A percentile compares a stretch with the other conserved stretches of the same genome.
These are phyloP conservation scores for Neonectria sp. DNA, from an alignment of 2,329 filamentous ascomycete genomes.

Conservation along the genomic window DNA sequence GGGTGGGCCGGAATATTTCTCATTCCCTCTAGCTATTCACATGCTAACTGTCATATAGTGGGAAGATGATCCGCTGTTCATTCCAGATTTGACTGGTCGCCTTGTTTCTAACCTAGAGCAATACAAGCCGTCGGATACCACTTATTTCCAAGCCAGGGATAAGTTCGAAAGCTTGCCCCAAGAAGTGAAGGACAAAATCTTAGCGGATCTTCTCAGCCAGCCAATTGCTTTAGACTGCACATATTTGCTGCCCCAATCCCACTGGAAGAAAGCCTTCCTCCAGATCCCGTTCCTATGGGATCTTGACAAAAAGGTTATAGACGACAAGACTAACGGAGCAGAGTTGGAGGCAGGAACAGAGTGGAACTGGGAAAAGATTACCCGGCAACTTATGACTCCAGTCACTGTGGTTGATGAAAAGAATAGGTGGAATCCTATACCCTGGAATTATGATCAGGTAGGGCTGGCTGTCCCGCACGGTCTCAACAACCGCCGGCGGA, in stretches of 20 bases:
- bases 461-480: constrained; percentile 22
- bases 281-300: constrained; percentile 32
- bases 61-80: constrained; percentile 11
- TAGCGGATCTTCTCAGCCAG: not conserved
- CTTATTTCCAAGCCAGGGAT: not conserved
- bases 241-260: constrained; percentile 8
- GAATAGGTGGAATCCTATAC: not conserved
- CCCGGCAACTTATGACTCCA: constrained; percentile 16
- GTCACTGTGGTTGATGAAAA: not conserved
- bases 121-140: not conserved
- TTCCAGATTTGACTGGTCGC: constrained; percentile 7
- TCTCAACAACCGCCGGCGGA: constrained; percentile 23
- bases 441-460: constrained; percentile 5
- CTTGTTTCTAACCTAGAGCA: constrained; percentile 19
- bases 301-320: not conserved
- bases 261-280: constrained; percentile 15
- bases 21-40: not conserved
- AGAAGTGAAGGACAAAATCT: constrained; percentile 15
- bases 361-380: constrained; percentile 31
- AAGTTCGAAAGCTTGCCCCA: constrained; percentile 4
- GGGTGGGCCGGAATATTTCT: not conserved
- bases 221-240: constrained; percentile 11
- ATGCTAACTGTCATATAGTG: constrained; percentile 19
- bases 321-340: not conserved
- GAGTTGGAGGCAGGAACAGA: not conserved